phyloP scores from a whole-genome alignment of 2,329 filamentous ascomycete genomes.

The Claviceps maximensis region DNA sequence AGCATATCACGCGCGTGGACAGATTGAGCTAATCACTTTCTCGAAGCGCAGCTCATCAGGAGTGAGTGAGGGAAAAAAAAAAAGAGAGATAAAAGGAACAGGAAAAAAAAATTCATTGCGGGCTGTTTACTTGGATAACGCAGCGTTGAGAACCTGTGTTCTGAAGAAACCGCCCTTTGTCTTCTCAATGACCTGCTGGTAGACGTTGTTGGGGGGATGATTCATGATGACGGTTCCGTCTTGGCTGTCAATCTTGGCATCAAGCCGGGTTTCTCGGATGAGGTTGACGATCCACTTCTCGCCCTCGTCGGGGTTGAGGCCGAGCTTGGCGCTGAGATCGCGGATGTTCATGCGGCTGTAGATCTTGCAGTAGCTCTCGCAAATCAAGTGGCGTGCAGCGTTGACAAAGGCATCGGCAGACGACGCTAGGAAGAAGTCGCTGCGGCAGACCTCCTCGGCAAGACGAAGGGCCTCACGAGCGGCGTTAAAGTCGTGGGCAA shows the following conservation, averaged over 20 bases:
- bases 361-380: constrained; percentile 99
- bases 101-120: background rate
- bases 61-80: background rate
- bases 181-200: constrained; percentile 98
- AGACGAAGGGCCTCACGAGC: constrained; percentile 75
- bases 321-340: constrained; percentile 84
- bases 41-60: background rate
- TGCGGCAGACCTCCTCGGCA: constrained; percentile 81
- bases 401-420: constrained; percentile 85
- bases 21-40: background rate
- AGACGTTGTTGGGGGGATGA: constrained; percentile 94
- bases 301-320: constrained; percentile 83
- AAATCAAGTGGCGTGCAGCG: constrained; percentile 88
- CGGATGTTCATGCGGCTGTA: constrained; percentile 97
- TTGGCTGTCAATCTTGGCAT: constrained; percentile 99
- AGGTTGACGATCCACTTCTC: constrained; percentile 99
- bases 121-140: constrained; percentile 36
- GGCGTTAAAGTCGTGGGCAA: constrained; percentile 81
- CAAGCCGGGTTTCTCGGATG: constrained; percentile 91
- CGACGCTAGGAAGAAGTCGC: constrained; percentile 88
- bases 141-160: constrained; percentile 80
- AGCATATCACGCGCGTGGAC: background rate
- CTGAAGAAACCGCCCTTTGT: constrained; percentile 98
- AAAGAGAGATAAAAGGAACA: background rate
- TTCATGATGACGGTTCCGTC: constrained; percentile 99